Percentiles rank a stretch among this genome's conserved stretches.
Evolutionary conservation across 345 rosid species (phyloP).

Genomic region (Citrus inodora): DNA sequence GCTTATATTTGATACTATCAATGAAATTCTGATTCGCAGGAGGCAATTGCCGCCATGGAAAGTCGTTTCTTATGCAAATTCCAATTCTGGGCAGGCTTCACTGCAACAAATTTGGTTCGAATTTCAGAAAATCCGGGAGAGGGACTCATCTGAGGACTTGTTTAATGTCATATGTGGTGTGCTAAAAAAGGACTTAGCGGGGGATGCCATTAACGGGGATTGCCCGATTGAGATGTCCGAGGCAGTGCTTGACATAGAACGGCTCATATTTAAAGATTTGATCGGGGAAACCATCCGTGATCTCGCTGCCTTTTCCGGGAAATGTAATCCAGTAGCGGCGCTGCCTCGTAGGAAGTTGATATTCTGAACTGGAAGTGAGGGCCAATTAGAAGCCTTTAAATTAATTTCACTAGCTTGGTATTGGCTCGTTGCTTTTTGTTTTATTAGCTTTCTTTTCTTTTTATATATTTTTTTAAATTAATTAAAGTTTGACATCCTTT

Average conservation of each 20-base stretch:
- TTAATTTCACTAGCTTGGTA: constrained; percentile 12
- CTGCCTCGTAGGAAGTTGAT: constrained; percentile 60
- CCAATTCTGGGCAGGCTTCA: constrained; percentile 13
- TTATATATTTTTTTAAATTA: not conserved
- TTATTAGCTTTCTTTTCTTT: not conserved
- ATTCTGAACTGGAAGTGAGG: constrained; percentile 41
- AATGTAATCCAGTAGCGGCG: constrained; percentile 16
- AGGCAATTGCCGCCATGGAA: constrained; percentile 60
- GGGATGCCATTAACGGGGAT: constrained; percentile 48
- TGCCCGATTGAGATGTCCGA: constrained; percentile 70
- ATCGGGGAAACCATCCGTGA: constrained; percentile 75
- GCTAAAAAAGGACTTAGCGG: constrained; percentile 68
- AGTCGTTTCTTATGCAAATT: constrained; percentile 10
- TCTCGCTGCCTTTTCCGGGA: constrained; percentile 41
- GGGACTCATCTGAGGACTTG: constrained; percentile 48
- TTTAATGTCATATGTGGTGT: constrained; percentile 65
- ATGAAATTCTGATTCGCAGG: constrained; percentile 53
- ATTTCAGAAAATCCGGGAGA: constrained; percentile 49
- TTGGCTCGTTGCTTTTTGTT: not conserved
- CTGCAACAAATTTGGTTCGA: constrained; percentile 68
- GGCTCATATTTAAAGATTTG: constrained; percentile 79
- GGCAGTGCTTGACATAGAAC: constrained; percentile 66
- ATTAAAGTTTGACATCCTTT: constrained; percentile 3
- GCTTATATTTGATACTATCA: constrained; percentile 66
- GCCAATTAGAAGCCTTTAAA: constrained; percentile 7